Evolutionary conservation across 176 grass and related monocot genomes (phyloP).

Genomic region (Puya raimondii): DNA sequence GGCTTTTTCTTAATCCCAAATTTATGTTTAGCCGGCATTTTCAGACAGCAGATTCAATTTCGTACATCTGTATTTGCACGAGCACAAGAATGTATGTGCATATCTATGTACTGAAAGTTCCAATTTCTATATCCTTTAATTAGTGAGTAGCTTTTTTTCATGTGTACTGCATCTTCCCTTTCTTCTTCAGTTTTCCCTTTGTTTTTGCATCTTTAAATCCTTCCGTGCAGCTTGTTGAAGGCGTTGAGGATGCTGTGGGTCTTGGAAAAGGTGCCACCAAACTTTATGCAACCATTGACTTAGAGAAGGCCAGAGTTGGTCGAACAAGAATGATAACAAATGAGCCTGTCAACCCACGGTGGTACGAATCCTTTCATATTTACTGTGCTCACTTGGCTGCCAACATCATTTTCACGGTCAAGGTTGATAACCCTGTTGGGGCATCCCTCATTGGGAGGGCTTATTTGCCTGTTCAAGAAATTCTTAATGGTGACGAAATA

Average conservation of each 20-base stretch:
- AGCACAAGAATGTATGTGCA: too few species aligned
- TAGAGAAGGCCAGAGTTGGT: conserved; percentile 69
- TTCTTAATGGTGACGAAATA: conserved; percentile 31
- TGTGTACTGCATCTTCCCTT: not conserved
- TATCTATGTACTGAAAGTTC: too few species aligned
- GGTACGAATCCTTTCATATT: conserved; percentile 92
- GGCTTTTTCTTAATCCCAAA: too few species aligned
- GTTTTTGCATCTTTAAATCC: not conserved
- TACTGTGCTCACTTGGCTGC: conserved; percentile 85
- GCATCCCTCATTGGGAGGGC: conserved; percentile 83
- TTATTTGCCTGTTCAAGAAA: conserved; percentile 55
- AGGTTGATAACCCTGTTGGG: conserved; percentile 53
- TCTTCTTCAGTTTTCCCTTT: not conserved
- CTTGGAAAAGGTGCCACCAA: conserved; percentile 64
- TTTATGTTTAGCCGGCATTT: too few species aligned
- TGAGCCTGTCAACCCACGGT: conserved; percentile 75
- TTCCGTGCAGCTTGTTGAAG: conserved; percentile 54
- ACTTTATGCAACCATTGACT: conserved; percentile 78
- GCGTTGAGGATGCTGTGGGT: conserved; percentile 59
- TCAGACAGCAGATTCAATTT: too few species aligned
- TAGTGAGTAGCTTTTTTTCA: not conserved
- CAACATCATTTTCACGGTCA: conserved; percentile 76
- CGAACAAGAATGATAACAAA: conserved; percentile 58
- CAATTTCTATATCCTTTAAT: not conserved
- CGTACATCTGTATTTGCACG: too few species aligned